Evolutionary conservation across 2,329 filamentous ascomycete genomes (phyloP), one percentile per base, ranked within the genome.

Genomic region (Lasiodiplodia hormozganensis): DNA sequence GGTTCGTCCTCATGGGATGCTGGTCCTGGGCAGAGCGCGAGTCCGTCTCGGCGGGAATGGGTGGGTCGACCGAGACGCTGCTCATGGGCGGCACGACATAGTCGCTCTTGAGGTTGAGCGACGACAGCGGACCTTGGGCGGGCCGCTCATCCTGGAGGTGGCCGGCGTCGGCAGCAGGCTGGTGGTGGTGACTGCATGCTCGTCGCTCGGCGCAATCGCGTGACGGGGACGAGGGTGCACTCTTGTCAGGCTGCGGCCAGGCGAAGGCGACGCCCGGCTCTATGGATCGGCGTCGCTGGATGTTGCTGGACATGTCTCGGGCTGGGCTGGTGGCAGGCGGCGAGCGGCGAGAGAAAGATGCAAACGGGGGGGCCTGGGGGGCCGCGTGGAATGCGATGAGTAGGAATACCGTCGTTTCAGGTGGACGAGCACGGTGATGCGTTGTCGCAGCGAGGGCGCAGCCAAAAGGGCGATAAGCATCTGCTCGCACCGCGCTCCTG

Each of bases 21-120:
- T 68, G 66, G 66, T 68, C 66, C 57, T 68, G 66, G 34, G 66
- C 66, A 23, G 66, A 68, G 6, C 66, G 66, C 47, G 66, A 68
- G 49, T 68, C 66, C 28, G 66, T 68, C 38, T 68, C 66, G 10
- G 66, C 66, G 21, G 66, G 66, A 54, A 68, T 68, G 49, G 66
- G 66, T 12, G 66, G 66, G 21, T 68, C 66, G 43, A 68, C 66
- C 31, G 66, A 68, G 34, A 68, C 66, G 57, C 66, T 68, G 66
- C 66, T 68, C 66, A 68, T 68, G 56, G 66, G 66, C 21, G 66
- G 66, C 34, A 68, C 66, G 66, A 68, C 66, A 62, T 68, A 68
- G 47, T 62, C 66, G 47, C 54, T 31, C 66, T 68, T 62, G 31
- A 65, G 62, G 40, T 62, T 64, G 65, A 67, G 65, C 65, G 65